Percentiles rank a stretch among this genome's conserved stretches.
phyloP scores from a whole-genome alignment of 1,284 basidiomycete genomes.

The Tetrapyrgos nigripes region DNA sequence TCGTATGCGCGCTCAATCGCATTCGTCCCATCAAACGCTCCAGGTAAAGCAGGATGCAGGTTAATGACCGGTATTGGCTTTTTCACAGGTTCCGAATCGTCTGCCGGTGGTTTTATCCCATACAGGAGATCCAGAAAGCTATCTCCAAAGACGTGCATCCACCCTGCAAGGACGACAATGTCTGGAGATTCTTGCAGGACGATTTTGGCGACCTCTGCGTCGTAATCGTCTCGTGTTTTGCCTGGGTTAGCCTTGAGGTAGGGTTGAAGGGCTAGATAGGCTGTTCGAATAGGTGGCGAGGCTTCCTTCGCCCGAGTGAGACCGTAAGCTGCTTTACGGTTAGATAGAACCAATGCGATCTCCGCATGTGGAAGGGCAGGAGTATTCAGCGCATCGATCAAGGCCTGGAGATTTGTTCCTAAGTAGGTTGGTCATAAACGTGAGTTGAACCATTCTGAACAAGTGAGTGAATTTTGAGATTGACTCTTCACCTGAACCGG shows the following conservation, averaged over 20 bases:
- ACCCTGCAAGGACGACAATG: constrained; percentile 92
- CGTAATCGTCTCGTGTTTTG: constrained; percentile 86
- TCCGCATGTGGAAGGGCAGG: constrained; percentile 68
- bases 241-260: constrained; percentile 81
- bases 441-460: background rate
- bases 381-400: constrained; percentile 86
- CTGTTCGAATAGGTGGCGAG: constrained; percentile 80
- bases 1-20: constrained; percentile 92
- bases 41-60: constrained; percentile 94
- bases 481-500: constrained; percentile 74
- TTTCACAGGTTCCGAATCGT: background rate
- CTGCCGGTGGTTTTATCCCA: constrained; percentile 34
- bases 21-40: constrained; percentile 92
- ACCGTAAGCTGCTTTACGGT: constrained; percentile 92
- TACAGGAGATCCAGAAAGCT: constrained; percentile 60
- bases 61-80: constrained; percentile 90
- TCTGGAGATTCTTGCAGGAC: constrained; percentile 78
- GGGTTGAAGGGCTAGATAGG: constrained; percentile 86
- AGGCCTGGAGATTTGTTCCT: constrained; percentile 96
- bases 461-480: background rate
- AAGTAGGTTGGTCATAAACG: no score
- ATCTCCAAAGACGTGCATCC: constrained; percentile 91
- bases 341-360: constrained; percentile 90
- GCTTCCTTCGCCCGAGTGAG: constrained; percentile 80
- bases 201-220: constrained; percentile 80